Evolutionary conservation across 2,329 filamentous ascomycete species (phyloP).

Genomic region (Clonostachys chloroleuca): DNA sequence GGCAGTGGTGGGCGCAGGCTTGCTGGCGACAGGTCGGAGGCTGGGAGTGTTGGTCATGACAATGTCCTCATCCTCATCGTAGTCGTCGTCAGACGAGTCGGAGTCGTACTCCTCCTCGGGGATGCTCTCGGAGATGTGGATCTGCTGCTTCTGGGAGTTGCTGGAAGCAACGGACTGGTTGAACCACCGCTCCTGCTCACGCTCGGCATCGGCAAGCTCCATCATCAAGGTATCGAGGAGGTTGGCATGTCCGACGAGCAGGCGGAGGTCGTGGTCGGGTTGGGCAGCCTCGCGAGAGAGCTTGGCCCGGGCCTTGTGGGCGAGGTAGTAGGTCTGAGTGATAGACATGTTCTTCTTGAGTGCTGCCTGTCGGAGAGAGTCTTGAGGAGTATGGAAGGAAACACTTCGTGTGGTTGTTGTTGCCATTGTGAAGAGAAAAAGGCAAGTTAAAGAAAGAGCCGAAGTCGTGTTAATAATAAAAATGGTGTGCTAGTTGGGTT

Average conservation of each 20-base stretch:
- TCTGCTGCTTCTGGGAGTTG: slow-evolving; percentile 37
- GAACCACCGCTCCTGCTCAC: slow-evolving; percentile 96
- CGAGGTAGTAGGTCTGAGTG: slow-evolving; percentile 97
- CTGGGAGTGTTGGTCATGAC: slow-evolving; percentile 52
- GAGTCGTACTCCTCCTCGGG: slow-evolving; percentile 54
- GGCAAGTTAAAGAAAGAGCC: too few relatives aligned
- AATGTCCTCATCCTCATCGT: slow-evolving; percentile 42
- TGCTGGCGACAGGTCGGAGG: slow-evolving; percentile 29
- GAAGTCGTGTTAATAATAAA: too few relatives aligned
- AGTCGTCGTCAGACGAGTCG: slow-evolving; percentile 45
- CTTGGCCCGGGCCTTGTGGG: slow-evolving; percentile 94
- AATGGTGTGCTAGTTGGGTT: too few relatives aligned
- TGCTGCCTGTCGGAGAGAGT: slow-evolving; percentile 22
- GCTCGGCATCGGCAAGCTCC: slow-evolving; percentile 84
- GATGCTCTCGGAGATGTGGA: slow-evolving; percentile 83
- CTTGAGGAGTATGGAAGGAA: neutral
- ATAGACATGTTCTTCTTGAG: slow-evolving; percentile 88
- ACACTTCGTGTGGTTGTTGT: too few relatives aligned
- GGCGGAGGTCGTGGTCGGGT: slow-evolving; percentile 88
- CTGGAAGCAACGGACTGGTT: slow-evolving; percentile 72
- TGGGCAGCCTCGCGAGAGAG: slow-evolving; percentile 87
- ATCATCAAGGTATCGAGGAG: slow-evolving; percentile 95
- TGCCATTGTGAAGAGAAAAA: too few relatives aligned
- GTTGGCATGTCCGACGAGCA: slow-evolving; percentile 97
- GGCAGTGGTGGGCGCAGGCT: slow-evolving; percentile 34